These are phyloP conservation scores for Teunomyces tritomae DNA, from an alignment of 805 yeast species.

Conservation along the genomic window DNA sequence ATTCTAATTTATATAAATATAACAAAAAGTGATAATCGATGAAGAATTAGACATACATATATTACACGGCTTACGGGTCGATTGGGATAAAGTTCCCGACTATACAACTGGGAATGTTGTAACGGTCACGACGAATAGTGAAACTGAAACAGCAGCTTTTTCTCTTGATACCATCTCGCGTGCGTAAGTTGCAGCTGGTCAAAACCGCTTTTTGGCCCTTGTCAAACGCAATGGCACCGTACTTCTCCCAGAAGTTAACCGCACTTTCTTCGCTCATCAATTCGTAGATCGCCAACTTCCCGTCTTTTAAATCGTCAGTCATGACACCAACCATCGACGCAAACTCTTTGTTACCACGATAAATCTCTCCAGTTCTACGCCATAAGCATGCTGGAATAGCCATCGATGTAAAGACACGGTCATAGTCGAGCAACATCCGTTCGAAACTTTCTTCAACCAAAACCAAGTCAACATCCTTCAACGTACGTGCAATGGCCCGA, in stretches of 20 bases:
- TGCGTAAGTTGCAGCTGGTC: slow-evolving; percentile 84
- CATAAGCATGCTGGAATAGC: slow-evolving; percentile 97
- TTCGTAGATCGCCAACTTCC: slow-evolving; percentile 88
- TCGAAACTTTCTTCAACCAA: slow-evolving; percentile 93
- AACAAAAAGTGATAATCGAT: slow-evolving; percentile 4
- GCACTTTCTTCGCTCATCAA: slow-evolving; percentile 94
- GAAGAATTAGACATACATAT: background rate
- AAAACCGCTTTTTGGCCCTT: slow-evolving; percentile 92
- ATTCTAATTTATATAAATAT: background rate
- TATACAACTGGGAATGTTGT: slow-evolving; percentile 93
- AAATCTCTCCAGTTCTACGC: slow-evolving; percentile 96
- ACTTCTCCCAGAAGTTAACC: slow-evolving; percentile 96
- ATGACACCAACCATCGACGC: slow-evolving; percentile 88
- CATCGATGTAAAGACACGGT: slow-evolving; percentile 93
- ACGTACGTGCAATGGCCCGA: slow-evolving; percentile 83
- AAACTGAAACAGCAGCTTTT: slow-evolving; percentile 91
- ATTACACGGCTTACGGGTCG: slow-evolving; percentile 26
- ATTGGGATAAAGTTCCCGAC: slow-evolving; percentile 94
- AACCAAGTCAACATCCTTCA: slow-evolving; percentile 87
- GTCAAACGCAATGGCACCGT: slow-evolving; percentile 94
- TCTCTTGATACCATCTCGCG: slow-evolving; percentile 75
- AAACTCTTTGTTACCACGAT: slow-evolving; percentile 92
- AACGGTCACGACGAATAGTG: slow-evolving; percentile 87
- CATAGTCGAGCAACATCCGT: slow-evolving; percentile 88
- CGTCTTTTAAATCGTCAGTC: slow-evolving; percentile 89